Conservation (phyloP, 2,329 filamentous ascomycete genomes). For the Dothiorella sarmentorum region DNA sequence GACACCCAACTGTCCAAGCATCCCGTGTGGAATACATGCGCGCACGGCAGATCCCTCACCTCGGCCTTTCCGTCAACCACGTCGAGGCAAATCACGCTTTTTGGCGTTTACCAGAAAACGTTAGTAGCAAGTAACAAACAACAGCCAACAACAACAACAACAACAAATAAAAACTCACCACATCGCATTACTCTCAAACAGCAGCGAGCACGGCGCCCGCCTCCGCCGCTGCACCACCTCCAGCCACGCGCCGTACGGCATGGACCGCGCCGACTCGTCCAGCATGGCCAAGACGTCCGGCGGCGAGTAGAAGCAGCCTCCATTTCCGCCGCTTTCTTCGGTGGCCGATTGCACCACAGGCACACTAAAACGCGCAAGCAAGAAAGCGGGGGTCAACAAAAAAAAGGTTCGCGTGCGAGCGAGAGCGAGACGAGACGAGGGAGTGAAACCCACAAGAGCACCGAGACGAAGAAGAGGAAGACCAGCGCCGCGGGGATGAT, state of each 20-base stretch:
- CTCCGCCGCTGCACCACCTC: background rate
- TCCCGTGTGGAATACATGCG: background rate
- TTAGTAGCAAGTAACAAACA: too few species aligned
- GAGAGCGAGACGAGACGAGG: too few species aligned
- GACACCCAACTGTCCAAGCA: constrained; percentile 4
- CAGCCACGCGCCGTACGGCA: constrained; percentile 1
- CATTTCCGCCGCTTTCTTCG: too few species aligned
- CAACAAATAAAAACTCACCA: background rate
- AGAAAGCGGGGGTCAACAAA: background rate
- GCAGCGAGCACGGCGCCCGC: background rate
- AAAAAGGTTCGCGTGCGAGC: too few species aligned
- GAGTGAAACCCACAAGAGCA: background rate
- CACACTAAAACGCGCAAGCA: background rate
- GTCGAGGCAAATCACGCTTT: constrained; percentile 1
- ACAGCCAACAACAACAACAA: too few species aligned
- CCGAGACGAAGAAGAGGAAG: constrained; percentile 7
- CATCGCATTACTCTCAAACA: background rate
- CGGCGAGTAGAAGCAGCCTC: background rate
- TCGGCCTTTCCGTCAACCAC: background rate
- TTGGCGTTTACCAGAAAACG: too few species aligned
- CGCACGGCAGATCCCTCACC: background rate
- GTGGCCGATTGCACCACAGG: background rate
- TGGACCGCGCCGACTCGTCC: background rate
- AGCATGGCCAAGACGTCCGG: background rate
- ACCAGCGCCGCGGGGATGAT: background rate